Evolutionary conservation across 2,329 filamentous ascomycete genomes (phyloP).

Genomic region (Fusarium cicatricum): DNA sequence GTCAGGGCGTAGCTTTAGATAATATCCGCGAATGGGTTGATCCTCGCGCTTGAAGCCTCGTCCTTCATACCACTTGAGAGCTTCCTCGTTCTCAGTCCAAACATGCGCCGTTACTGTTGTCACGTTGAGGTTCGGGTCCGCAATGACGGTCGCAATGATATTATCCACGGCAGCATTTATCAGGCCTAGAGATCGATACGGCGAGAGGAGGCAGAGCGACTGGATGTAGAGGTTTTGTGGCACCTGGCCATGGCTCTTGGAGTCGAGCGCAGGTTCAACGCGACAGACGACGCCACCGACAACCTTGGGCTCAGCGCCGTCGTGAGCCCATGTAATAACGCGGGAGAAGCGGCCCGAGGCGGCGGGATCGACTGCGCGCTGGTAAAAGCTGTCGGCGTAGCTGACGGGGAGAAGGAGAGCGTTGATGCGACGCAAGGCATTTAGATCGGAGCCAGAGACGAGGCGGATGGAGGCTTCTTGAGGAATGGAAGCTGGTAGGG

Average conservation of each 20-base stretch:
- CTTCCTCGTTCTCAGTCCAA: slow-evolving; percentile 72
- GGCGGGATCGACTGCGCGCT: slow-evolving; percentile 58
- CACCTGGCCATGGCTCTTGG: slow-evolving; percentile 20
- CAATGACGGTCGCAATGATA: slow-evolving; percentile 52
- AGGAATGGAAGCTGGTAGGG: slow-evolving; percentile 50
- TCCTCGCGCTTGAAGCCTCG: slow-evolving; percentile 63
- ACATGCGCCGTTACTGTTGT: slow-evolving; percentile 68
- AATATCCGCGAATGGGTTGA: slow-evolving; percentile 64
- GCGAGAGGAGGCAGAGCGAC: slow-evolving; percentile 68
- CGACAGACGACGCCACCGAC: slow-evolving; percentile 70
- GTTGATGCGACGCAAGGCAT: slow-evolving; percentile 70
- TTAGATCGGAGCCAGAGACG: slow-evolving; percentile 60
- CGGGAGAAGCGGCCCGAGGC: slow-evolving; percentile 65
- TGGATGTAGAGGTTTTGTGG: slow-evolving; percentile 68
- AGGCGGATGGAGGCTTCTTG: slow-evolving; percentile 61
- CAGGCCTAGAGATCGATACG: slow-evolving; percentile 68
- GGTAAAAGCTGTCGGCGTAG: slow-evolving; percentile 72
- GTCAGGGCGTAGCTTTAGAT: slow-evolving; percentile 67
- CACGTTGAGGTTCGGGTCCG: slow-evolving; percentile 50
- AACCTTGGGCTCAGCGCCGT: slow-evolving; percentile 55
- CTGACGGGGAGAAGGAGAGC: slow-evolving; percentile 69
- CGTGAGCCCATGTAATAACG: slow-evolving; percentile 65
- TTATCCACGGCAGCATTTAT: slow-evolving; percentile 65
- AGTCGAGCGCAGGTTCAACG: slow-evolving; percentile 55
- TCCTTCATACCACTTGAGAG: slow-evolving; percentile 67